phyloP scores from a whole-genome alignment of 1,139 yeast species.

The Blastobotrys arbuscula region DNA sequence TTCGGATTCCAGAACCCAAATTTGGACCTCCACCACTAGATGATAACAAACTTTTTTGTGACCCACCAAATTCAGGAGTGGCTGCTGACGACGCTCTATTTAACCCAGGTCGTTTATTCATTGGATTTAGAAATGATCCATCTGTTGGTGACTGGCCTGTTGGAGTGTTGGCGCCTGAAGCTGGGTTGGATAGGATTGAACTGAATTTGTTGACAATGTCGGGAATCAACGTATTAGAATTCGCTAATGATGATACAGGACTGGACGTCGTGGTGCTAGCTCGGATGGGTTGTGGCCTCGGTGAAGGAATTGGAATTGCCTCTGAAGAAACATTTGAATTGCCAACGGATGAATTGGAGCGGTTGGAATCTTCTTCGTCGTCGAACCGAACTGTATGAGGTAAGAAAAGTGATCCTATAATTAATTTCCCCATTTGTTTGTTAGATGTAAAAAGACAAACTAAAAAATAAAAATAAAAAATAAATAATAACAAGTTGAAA shows the following conservation, averaged over 20 bases:
- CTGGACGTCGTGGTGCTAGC: not conserved
- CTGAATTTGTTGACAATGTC: conserved; percentile 18
- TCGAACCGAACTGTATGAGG: conserved; percentile 73
- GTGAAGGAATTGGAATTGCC: conserved; percentile 7
- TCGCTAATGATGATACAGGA: conserved; percentile 1
- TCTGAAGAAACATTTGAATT: not conserved
- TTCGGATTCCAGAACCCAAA: not conserved
- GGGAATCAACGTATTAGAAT: conserved; percentile 16
- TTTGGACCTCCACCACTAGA: not conserved
- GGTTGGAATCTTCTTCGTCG: conserved; percentile 32
- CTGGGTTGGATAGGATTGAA: conserved; percentile 13
- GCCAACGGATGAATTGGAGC: not conserved
- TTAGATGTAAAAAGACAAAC: too few relatives aligned
- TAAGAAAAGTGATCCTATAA: conserved; percentile 40
- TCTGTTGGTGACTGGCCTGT: conserved; percentile 12
- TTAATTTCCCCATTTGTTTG: conserved; percentile 21
- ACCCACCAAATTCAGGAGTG: conserved; percentile 1
- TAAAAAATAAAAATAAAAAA: too few relatives aligned
- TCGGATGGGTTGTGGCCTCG: not conserved
- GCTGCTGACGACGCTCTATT: conserved; percentile 5
- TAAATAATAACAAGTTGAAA: too few relatives aligned
- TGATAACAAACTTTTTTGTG: not conserved
- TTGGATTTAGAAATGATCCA: conserved; percentile 14
- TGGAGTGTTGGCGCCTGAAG: conserved; percentile 9
- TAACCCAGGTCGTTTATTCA: not conserved